Conservation (phyloP, 257 asterid genomes). For the Datura wrightii region DNA sequence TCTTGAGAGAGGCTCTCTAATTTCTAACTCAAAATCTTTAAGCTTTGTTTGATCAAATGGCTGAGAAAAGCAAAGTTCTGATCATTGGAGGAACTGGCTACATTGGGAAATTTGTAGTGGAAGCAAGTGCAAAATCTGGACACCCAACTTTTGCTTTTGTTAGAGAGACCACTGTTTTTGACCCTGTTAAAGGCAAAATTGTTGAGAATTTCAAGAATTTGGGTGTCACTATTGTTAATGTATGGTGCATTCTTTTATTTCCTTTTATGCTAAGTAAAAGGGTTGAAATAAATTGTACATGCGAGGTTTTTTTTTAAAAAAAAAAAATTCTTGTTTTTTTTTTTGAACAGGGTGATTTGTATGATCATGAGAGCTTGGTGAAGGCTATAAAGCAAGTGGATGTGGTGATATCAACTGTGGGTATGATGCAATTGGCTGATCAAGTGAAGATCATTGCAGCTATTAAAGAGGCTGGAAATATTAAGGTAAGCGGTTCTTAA, state of each 20-base stretch:
- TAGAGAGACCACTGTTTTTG: slow-evolving; percentile 57
- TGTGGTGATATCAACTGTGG: slow-evolving; percentile 70
- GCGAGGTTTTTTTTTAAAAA: no score
- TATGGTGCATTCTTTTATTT: slow-evolving; percentile 22
- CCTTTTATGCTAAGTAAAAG: background rate
- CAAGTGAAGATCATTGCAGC: slow-evolving; percentile 71
- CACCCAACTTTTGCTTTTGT: slow-evolving; percentile 77
- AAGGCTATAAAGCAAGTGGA: slow-evolving; percentile 73
- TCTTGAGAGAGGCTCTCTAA: background rate
- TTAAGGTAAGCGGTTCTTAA: slow-evolving; percentile 49
- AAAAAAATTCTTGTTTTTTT: slow-evolving; percentile 1
- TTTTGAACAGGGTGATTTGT: slow-evolving; percentile 59
- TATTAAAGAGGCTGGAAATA: slow-evolving; percentile 74
- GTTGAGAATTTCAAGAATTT: slow-evolving; percentile 62
- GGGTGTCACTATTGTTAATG: slow-evolving; percentile 65
- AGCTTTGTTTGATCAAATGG: slow-evolving; percentile 47
- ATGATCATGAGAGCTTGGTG: slow-evolving; percentile 63
- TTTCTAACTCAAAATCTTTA: background rate
- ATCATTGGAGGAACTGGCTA: slow-evolving; percentile 90
- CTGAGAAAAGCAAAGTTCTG: slow-evolving; percentile 76
- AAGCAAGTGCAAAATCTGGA: slow-evolving; percentile 71
- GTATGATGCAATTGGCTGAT: slow-evolving; percentile 54
- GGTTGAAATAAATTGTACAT: background rate
- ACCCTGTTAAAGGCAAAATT: slow-evolving; percentile 70
- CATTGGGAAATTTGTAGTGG: slow-evolving; percentile 73